Conservation (phyloP, 2,329 filamentous ascomycete genomes). For the Stagonosporopsis chrysanthemi region DNA sequence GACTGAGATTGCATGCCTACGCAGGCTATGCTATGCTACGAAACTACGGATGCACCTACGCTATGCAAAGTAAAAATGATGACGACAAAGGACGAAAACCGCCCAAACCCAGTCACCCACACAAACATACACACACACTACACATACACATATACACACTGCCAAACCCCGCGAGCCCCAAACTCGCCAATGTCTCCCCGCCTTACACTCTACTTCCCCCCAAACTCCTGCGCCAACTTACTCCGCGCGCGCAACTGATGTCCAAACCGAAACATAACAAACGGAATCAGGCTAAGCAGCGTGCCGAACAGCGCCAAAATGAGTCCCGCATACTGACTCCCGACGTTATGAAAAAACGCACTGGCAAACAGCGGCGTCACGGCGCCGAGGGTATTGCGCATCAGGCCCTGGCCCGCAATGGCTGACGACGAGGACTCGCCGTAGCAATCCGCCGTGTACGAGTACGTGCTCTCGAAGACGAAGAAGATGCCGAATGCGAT, state of each 20-base stretch:
- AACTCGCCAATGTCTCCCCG: too few relatives aligned
- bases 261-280: conserved; percentile 55
- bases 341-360: conserved; percentile 62
- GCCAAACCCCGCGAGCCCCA: too few relatives aligned
- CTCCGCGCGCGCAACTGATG: conserved; percentile 50
- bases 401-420: conserved; percentile 61
- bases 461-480: conserved; percentile 57
- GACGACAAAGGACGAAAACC: too few relatives aligned
- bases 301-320: conserved; percentile 58
- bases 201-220: conserved; percentile 1
- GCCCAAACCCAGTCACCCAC: too few relatives aligned
- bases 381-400: conserved; percentile 62
- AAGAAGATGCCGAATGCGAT: conserved; percentile 64
- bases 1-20: too few relatives aligned
- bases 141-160: too few relatives aligned
- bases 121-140: too few relatives aligned
- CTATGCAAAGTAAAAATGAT: too few relatives aligned
- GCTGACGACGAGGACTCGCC: conserved; percentile 54
- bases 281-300: conserved; percentile 52
- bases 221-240: conserved; percentile 49
- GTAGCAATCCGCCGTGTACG: conserved; percentile 62
- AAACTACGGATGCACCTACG: too few relatives aligned
- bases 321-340: conserved; percentile 61
- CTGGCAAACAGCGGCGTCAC: conserved; percentile 61
- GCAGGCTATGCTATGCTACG: too few relatives aligned